A percentile compares a stretch with the other conserved stretches of the same genome.
These are phyloP conservation scores for Alternaria rosae DNA, from an alignment of 2,329 filamentous ascomycete genomes.

Conservation along the genomic window DNA sequence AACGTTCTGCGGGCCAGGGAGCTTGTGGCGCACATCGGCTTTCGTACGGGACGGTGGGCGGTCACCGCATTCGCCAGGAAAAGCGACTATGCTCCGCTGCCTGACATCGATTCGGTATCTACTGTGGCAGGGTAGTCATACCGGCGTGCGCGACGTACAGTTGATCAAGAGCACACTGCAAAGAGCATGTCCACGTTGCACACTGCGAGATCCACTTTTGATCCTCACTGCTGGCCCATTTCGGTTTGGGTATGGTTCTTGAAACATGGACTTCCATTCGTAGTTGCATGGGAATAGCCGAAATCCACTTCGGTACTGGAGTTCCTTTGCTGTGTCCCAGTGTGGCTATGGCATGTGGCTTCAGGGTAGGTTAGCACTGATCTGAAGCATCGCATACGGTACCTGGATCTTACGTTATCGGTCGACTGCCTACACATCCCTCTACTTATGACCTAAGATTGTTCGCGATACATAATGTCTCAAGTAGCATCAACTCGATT, in stretches of 20 bases:
- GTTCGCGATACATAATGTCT: constrained; percentile 6
- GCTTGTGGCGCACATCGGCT: constrained; percentile 1
- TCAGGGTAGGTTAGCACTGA: constrained; percentile 6
- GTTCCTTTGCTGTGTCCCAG: constrained; percentile 2
- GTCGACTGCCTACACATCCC: constrained; percentile 1
- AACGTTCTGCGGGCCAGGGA: neutral
- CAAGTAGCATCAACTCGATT: neutral
- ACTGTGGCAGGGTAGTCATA: constrained; percentile 5
- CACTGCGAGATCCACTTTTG: neutral
- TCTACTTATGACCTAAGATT: neutral
- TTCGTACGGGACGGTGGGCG: constrained; percentile 1
- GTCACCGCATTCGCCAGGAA: constrained; percentile 5
- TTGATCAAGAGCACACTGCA: neutral
- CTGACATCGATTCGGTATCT: constrained; percentile 3
- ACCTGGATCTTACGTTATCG: constrained; percentile 19
- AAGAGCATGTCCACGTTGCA: neutral
- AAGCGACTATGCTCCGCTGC: constrained; percentile 7
- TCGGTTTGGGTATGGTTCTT: constrained; percentile 3
- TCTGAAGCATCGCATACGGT: constrained; percentile 10
- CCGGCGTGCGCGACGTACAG: constrained; percentile 16
- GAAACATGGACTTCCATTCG: constrained; percentile 1
- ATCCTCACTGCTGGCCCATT: constrained; percentile 12
- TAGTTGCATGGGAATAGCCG: neutral
- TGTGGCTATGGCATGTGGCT: constrained; percentile 22
- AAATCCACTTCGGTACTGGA: constrained; percentile 1